phyloP scores from a whole-genome alignment of 2,329 filamentous ascomycete species.

The Neodidymelliopsis sp. region DNA sequence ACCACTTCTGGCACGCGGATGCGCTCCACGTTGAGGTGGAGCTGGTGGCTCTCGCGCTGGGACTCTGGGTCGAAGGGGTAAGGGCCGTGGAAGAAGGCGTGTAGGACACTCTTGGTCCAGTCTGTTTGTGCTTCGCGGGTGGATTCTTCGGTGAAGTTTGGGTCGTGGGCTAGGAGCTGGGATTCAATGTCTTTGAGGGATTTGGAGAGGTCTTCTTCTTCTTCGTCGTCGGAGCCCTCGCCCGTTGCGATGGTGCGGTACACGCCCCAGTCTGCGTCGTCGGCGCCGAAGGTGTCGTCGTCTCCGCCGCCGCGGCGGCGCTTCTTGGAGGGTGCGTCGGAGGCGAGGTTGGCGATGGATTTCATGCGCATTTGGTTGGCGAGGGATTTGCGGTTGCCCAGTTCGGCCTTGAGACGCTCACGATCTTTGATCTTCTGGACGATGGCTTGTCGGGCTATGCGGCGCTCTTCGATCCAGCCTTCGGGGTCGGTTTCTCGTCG shows the following conservation, averaged over 20 bases:
- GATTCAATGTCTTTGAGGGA: constrained; percentile 79
- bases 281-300: constrained; percentile 95
- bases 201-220: constrained; percentile 83
- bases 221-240: constrained; percentile 82
- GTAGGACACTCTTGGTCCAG: constrained; percentile 91
- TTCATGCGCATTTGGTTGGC: constrained; percentile 99
- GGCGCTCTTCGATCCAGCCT: constrained; percentile 83
- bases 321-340: constrained; percentile 84
- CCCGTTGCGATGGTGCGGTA: constrained; percentile 92
- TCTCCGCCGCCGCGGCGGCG: constrained; percentile 84
- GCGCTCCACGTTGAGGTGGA: constrained; percentile 96
- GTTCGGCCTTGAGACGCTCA: constrained; percentile 89
- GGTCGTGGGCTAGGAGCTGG: constrained; percentile 86
- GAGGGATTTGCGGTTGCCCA: constrained; percentile 95
- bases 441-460: constrained; percentile 73
- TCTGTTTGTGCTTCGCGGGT: constrained; percentile 92
- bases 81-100: constrained; percentile 88
- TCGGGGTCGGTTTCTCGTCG: constrained; percentile 84
- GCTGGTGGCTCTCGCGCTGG: constrained; percentile 81
- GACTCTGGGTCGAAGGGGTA: constrained; percentile 83
- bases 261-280: constrained; percentile 97
- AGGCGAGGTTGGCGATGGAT: constrained; percentile 92
- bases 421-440: constrained; percentile 89
- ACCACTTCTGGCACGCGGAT: constrained; percentile 93
- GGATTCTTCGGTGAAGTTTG: constrained; percentile 88